Percentiles rank a stretch among this genome's conserved stretches.
Conservation (phyloP, 805 yeast species). For the Wickerhamiella cacticola region DNA sequence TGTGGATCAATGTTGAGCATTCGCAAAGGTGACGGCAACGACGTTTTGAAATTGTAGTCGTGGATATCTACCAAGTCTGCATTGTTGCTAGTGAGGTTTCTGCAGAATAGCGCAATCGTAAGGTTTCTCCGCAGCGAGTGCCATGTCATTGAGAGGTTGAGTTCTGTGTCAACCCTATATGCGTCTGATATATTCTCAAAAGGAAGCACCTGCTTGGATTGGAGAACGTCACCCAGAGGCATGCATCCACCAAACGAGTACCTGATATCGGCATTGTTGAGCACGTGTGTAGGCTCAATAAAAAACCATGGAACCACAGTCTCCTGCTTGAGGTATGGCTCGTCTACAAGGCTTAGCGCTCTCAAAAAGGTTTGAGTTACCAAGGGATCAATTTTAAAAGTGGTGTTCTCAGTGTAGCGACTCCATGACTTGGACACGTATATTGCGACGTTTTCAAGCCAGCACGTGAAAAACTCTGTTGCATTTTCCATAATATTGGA, state of each 20-base stretch:
- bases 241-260: not conserved
- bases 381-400: not conserved
- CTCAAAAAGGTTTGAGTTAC: not conserved
- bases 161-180: not conserved
- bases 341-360: not conserved
- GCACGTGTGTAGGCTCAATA: not conserved
- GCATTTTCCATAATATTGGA: not conserved
- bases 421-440: too few relatives aligned
- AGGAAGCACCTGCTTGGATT: not conserved
- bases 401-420: not conserved
- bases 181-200: not conserved
- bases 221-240: not conserved
- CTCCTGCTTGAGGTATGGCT: not conserved
- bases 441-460: not conserved
- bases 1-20: not conserved
- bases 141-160: not conserved
- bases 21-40: not conserved
- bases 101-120: not conserved
- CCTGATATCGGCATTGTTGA: not conserved
- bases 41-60: not conserved
- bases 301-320: not conserved
- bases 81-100: not conserved
- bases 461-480: not conserved
- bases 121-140: conserved; percentile 1
- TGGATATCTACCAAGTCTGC: not conserved